A percentile compares a stretch with the other conserved stretches of the same genome.
These are phyloP conservation scores for Blastocystis sp. DNA, from an alignment of 352 stramenopile genomes.

Conservation along the genomic window DNA sequence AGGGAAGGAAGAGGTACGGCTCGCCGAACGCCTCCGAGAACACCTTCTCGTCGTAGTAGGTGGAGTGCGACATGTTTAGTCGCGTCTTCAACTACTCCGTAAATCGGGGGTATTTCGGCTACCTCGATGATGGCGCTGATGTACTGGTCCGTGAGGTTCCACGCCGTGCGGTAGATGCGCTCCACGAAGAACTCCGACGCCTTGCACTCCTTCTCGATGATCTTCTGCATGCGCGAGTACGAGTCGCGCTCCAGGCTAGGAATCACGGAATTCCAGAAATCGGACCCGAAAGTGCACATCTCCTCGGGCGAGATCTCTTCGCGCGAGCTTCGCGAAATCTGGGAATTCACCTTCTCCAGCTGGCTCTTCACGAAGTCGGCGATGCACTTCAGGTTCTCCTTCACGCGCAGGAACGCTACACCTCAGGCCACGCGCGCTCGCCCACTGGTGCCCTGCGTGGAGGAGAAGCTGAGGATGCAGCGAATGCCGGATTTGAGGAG, in stretches of 20 bases:
- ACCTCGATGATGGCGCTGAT: slow-evolving; percentile 70
- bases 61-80: slow-evolving; percentile 29
- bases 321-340: background rate
- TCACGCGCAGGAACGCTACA: slow-evolving; percentile 35
- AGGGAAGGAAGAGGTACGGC: slow-evolving; percentile 63
- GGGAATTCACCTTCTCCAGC: background rate
- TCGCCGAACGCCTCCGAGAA: slow-evolving; percentile 24
- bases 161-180: slow-evolving; percentile 26
- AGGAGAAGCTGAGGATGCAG: slow-evolving; percentile 7
- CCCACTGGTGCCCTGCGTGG: slow-evolving; percentile 33
- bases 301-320: slow-evolving; percentile 3
- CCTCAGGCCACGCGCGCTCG: background rate
- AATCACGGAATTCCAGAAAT: background rate
- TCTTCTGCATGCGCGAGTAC: slow-evolving; percentile 6
- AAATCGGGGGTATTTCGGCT: background rate
- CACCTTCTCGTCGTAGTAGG: slow-evolving; percentile 15
- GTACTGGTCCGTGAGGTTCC: slow-evolving; percentile 66
- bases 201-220: slow-evolving; percentile 26
- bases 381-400: slow-evolving; percentile 67
- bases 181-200: slow-evolving; percentile 57
- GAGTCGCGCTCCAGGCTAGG: background rate
- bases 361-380: slow-evolving; percentile 51
- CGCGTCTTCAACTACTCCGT: slow-evolving; percentile 61
- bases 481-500: slow-evolving; percentile 21
- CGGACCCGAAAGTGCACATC: background rate